Conservation (phyloP, 805 yeast species). For the Candida taoyuanica region DNA sequence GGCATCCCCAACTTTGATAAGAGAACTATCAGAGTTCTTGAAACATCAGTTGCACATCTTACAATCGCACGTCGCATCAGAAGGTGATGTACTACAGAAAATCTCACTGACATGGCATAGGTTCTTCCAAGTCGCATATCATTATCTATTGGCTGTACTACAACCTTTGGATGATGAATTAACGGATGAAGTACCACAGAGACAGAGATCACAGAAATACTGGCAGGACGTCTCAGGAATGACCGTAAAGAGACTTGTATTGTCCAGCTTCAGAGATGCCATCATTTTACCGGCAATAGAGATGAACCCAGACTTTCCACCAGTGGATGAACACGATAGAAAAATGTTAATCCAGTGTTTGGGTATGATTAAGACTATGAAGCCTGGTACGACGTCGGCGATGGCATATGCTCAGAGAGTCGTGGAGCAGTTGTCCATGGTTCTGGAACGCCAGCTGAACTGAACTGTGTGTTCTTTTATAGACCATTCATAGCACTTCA, state of each 20-base stretch:
- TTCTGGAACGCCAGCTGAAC: conserved; percentile 17
- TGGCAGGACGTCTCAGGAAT: conserved; percentile 25
- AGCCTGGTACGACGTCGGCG: conserved; percentile 29
- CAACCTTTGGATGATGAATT: conserved; percentile 53
- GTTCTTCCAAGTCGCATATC: conserved; percentile 51
- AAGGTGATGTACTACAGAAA: conserved; percentile 2
- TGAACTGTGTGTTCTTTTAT: too few species aligned
- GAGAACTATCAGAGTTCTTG: conserved; percentile 43
- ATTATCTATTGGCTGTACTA: conserved; percentile 56
- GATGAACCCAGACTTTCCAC: conserved; percentile 30
- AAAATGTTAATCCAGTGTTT: conserved; percentile 55
- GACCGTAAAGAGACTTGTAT: conserved; percentile 37
- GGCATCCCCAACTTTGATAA: conserved; percentile 33
- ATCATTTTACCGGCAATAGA: conserved; percentile 51
- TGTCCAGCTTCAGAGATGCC: conserved; percentile 47
- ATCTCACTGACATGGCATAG: conserved; percentile 43
- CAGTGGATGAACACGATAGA: conserved; percentile 30
- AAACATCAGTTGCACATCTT: conserved; percentile 29
- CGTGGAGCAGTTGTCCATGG: conserved; percentile 40
- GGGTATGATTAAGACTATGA: conserved; percentile 47
- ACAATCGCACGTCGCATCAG: conserved; percentile 2
- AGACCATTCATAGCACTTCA: too few species aligned
- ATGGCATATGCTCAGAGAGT: conserved; percentile 51
- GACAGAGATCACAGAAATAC: conserved; percentile 20
- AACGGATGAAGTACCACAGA: conserved; percentile 25